Evolutionary conservation across 1,284 basidiomycete genomes (phyloP), one percentile per base, ranked within the genome.

Genomic region (Puccinia hordei): DNA sequence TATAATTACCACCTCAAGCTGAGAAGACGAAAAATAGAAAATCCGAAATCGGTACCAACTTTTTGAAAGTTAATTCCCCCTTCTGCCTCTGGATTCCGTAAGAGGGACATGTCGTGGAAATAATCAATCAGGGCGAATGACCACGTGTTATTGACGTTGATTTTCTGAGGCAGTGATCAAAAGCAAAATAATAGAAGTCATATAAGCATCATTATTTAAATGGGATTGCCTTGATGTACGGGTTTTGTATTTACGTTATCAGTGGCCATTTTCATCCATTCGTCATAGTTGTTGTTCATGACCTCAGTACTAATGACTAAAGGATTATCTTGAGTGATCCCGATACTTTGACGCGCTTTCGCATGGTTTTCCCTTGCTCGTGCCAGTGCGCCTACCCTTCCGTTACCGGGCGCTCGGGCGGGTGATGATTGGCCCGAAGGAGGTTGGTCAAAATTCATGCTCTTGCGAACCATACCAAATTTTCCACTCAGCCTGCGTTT

Each of bases 241-340:
- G 30, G 71, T 38, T 44, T 66, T 35, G 9, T 46, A 66, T 91
- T 83, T 85, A 97, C 95, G 86, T 98, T 98, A 86, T 98, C 97
- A 8, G 96, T 98, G 0, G 95, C 95, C 90, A 99, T 92, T 88
- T 98, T 99, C 96, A 99, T 99, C 96, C 97, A 99, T 85, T 99
- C 95, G 85, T 99, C 96, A 85, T 92, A 95, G 84, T 95, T 95
- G 53, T 90, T 92, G 86, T 88, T 92, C 90, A 93, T 92, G 44
- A 93, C 90, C 83, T 94, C 92, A 30, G 78, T 73, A 61, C 78
- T 80, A 59, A 80, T 80, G 22, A 73, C 53, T 13, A 79, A 51
- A 27, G 46, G 61, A 51, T 77, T 77, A 27, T 77, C 74, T 33
- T 68, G 65, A 4, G 35, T n/a, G 55, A 69, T 55, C 46, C 76